Evolutionary conservation across 108 stramenopile species (phyloP), one percentile per base, ranked within the genome.

Genomic region (Nitzschia putrida): DNA sequence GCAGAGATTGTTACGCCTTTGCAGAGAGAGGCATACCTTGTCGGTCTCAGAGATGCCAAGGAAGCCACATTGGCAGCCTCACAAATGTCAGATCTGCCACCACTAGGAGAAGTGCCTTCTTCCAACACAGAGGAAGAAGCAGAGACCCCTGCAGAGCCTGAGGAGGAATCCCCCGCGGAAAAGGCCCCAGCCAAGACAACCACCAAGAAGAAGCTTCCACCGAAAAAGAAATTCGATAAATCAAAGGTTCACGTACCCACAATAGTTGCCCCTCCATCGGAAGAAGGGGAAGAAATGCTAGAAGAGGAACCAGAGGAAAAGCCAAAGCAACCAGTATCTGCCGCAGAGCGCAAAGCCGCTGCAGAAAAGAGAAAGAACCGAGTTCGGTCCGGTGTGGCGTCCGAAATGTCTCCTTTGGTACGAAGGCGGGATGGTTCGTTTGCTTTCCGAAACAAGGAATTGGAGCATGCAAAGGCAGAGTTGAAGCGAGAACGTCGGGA

Each of bases 371-470:
- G 61, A 55, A 72, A 25, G 49, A 44, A 49, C 13, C 45, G 65
- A 78, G 10, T 25, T 1, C 44, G 53, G 71, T 38, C n/a, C 43
- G 67, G 67, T 29, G 14, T 57, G n/a, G 69, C 57, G 16, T 47
- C 76, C 14, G 76, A 77, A 43, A 21, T 65, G 8, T 77, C 76
- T 34, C 76, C 76, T 11, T 60, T 77, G 53, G 61, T 66, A 37
- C 16, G 51, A 39, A 22, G 64, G 18, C 49, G 64, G 14, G 69
- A 65, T 29, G 76, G 76, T 42, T 71, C 69, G n/a, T 54, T 77
- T 53, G 57, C 64, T 24, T 77, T 77, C 44, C 41, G 69, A 55
- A 77, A 77, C 40, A 60, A 25, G 29, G 76, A 77, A 13, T 53
- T 71, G 45, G 76, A 77, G 50, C 43, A 71, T 21, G 39, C 52